Evolutionary conservation across 2,329 filamentous ascomycete species (phyloP).

Genomic region (Harringtonia aguacate): DNA sequence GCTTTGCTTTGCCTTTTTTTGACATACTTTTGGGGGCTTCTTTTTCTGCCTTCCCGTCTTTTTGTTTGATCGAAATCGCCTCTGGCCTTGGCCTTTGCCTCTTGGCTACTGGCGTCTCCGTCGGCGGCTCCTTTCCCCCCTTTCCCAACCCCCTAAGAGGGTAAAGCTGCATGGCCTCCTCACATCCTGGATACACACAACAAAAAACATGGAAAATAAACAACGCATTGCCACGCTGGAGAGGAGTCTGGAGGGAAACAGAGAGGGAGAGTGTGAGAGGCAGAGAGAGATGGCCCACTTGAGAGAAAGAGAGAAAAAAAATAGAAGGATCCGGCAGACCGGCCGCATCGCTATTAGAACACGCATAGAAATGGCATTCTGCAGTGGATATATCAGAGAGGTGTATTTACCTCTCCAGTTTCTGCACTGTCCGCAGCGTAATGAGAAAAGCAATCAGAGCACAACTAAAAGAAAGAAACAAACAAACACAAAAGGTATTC

Average conservation of each 20-base stretch:
- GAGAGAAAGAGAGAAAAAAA: neutral
- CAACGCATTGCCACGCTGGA: neutral
- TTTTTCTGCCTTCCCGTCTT: neutral
- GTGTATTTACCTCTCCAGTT: neutral
- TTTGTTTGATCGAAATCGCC: neutral
- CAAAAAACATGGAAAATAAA: neutral
- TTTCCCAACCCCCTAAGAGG: too few species aligned
- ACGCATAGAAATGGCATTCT: slow-evolving; percentile 1
- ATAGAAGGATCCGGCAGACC: neutral
- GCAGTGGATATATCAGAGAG: neutral
- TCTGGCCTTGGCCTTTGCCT: neutral
- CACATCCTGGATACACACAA: slow-evolving; percentile 1
- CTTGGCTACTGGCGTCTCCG: neutral
- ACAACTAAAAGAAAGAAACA: neutral
- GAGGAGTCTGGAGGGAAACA: neutral
- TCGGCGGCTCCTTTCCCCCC: too few species aligned
- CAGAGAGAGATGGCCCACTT: neutral
- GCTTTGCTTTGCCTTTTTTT: neutral
- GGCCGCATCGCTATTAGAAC: neutral
- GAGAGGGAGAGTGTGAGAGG: neutral
- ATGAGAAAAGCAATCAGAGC: neutral
- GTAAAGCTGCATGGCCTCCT: too few species aligned
- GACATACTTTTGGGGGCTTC: neutral
- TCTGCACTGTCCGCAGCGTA: neutral
- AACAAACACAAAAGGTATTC: neutral